These are phyloP conservation scores for Flaveria ramosissima DNA, from an alignment of 129 eudicot species.

Conservation along the genomic window DNA sequence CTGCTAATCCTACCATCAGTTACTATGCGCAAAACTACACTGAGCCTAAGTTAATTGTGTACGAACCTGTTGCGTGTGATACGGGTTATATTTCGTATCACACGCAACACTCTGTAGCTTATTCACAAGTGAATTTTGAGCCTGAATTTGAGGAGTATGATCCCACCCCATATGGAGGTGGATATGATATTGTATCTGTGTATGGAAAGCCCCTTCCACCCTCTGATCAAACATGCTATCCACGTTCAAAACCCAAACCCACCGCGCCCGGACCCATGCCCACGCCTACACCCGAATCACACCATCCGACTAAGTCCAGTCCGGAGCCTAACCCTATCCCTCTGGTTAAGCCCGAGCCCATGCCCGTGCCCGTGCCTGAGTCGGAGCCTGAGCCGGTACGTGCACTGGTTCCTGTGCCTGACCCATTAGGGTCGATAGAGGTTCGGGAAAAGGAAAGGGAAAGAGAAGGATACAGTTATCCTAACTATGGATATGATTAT, in stretches of 20 bases:
- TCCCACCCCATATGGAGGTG: slow-evolving; percentile 83
- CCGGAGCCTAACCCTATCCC: background rate
- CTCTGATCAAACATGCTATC: slow-evolving; percentile 66
- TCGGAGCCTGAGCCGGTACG: background rate
- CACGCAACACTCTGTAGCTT: slow-evolving; percentile 42
- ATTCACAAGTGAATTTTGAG: slow-evolving; percentile 34
- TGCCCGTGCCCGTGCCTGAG: background rate
- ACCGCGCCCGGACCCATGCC: background rate
- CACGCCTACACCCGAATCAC: background rate
- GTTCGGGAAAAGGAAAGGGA: slow-evolving; percentile 7
- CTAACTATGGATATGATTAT: slow-evolving; percentile 37
- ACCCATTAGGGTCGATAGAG: slow-evolving; percentile 12
- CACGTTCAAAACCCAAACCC: slow-evolving; percentile 41
- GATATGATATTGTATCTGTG: slow-evolving; percentile 51
- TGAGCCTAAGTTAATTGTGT: slow-evolving; percentile 46
- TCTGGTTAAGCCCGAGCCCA: background rate
- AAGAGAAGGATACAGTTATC: slow-evolving; percentile 24
- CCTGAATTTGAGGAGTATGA: slow-evolving; percentile 67
- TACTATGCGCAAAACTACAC: slow-evolving; percentile 32
- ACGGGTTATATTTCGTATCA: slow-evolving; percentile 28
- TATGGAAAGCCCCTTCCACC: slow-evolving; percentile 90
- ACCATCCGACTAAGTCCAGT: background rate
- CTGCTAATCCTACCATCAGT: slow-evolving; percentile 21
- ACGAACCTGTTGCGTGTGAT: slow-evolving; percentile 40
- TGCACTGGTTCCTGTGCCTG: slow-evolving; percentile 14